Conservation (phyloP, 2,329 filamentous ascomycete genomes). For the Clonostachys rhizophaga region DNA sequence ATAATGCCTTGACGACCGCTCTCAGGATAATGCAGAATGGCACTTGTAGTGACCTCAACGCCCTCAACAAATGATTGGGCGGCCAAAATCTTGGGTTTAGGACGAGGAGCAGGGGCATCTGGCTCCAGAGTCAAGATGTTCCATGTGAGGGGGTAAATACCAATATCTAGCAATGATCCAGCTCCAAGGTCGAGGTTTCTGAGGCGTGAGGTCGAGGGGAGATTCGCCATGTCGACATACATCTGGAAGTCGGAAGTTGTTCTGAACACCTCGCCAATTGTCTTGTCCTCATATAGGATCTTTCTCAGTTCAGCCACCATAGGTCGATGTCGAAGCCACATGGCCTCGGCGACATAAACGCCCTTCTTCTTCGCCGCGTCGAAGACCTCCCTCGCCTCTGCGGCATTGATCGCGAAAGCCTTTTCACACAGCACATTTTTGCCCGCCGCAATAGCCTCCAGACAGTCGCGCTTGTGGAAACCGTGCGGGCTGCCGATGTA, state of each 20-base stretch:
- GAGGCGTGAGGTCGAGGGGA: conserved; percentile 20
- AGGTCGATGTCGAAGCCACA: conserved; percentile 38
- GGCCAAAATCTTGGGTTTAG: conserved; percentile 14
- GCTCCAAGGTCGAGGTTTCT: conserved; percentile 32
- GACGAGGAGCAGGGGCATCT: neutral
- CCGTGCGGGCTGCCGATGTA: conserved; percentile 40
- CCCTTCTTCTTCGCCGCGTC: conserved; percentile 27
- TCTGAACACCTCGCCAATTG: conserved; percentile 29
- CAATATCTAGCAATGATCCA: conserved; percentile 34
- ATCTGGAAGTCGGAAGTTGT: conserved; percentile 32
- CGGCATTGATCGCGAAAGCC: conserved; percentile 32
- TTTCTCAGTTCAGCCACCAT: conserved; percentile 23
- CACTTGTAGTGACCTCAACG: conserved; percentile 24
- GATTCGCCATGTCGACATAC: conserved; percentile 22
- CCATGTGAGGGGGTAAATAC: conserved; percentile 37
- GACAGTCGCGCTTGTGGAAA: conserved; percentile 35
- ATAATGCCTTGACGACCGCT: conserved; percentile 32
- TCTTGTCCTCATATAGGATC: conserved; percentile 29
- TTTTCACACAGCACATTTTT: conserved; percentile 42
- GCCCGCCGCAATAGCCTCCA: conserved; percentile 32
- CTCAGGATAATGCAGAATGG: conserved; percentile 30
- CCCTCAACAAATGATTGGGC: conserved; percentile 25
- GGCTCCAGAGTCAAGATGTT: conserved; percentile 24
- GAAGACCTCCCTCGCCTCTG: conserved; percentile 31
- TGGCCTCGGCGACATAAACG: conserved; percentile 38